Percentiles rank a stretch among this genome's conserved stretches.
These are phyloP conservation scores for Silene latifolia DNA, from an alignment of 148 eudicot species.

Conservation along the genomic window DNA sequence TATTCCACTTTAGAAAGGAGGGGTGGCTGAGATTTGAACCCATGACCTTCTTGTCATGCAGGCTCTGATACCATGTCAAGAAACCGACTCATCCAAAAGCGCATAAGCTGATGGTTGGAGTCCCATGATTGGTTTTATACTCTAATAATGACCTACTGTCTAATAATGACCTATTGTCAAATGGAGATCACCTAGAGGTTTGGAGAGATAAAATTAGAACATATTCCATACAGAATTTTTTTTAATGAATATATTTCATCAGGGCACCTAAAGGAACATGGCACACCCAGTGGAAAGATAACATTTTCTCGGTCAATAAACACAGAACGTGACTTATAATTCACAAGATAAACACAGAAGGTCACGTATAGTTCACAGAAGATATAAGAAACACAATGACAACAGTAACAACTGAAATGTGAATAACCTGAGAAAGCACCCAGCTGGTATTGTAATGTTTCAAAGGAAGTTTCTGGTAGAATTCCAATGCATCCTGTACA, in stretches of 20 bases:
- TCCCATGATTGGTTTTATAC: no score
- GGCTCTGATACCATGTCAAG: no score
- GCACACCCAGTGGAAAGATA: neutral
- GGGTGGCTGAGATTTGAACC: no score
- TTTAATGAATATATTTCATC: neutral
- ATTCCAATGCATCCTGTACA: constrained; percentile 77
- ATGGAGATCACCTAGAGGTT: no score
- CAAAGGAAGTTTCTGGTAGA: constrained; percentile 69
- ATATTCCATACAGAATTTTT: neutral
- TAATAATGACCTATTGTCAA: no score
- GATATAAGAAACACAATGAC: neutral
- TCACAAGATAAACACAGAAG: neutral
- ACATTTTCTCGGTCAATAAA: neutral
- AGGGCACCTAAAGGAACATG: neutral
- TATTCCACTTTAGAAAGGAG: no score
- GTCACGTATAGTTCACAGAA: neutral
- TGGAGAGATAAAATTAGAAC: no score
- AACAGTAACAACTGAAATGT: neutral
- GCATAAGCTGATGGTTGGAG: no score
- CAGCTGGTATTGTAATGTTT: constrained; percentile 89
- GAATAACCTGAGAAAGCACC: constrained; percentile 91
- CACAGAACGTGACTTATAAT: neutral
- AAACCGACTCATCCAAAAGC: no score
- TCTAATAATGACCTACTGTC: no score
- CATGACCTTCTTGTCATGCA: no score